phyloP scores from a whole-genome alignment of 371 early-diverging fungal genomes.

The Mortierella sp. region DNA sequence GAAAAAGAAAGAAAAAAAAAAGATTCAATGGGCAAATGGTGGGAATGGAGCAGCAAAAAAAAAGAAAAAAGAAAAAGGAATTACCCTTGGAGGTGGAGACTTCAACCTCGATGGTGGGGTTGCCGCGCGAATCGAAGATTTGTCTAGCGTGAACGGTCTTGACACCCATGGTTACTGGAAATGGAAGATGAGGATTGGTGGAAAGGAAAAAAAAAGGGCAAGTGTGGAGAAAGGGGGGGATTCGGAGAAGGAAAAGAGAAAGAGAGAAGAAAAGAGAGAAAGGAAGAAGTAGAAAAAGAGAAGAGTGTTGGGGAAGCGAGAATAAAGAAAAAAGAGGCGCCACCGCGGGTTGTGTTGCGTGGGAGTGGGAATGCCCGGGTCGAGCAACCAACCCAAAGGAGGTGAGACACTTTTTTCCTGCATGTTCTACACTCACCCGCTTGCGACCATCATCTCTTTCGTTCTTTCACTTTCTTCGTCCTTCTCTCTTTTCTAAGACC shows the following conservation, averaged over 20 bases:
- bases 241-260: conserved; percentile 1
- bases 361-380: neutral
- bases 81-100: conserved; percentile 88
- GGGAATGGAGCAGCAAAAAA: neutral
- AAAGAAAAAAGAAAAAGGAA: neutral
- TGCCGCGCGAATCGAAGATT: conserved; percentile 99
- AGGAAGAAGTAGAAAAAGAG: neutral
- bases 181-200: conserved; percentile 6
- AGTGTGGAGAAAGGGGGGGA: conserved; percentile 2
- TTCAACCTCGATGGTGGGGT: conserved; percentile 99
- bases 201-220: neutral
- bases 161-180: conserved; percentile 60
- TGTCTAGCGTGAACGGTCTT: conserved; percentile 94
- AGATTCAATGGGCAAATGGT: neutral
- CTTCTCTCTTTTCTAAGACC: too few relatives aligned
- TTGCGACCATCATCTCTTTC: too few relatives aligned
- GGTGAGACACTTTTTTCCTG: neutral
- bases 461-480: too few relatives aligned
- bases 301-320: neutral
- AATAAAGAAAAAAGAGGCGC: neutral
- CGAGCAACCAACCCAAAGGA: neutral
- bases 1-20: neutral
- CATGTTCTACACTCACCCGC: too few relatives aligned
- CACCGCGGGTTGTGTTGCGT: conserved; percentile 1
- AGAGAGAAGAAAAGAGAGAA: neutral